Base-by-base conservation (phyloP, 768 basidiomycete species). In the Suillus occidentalis region DNA sequence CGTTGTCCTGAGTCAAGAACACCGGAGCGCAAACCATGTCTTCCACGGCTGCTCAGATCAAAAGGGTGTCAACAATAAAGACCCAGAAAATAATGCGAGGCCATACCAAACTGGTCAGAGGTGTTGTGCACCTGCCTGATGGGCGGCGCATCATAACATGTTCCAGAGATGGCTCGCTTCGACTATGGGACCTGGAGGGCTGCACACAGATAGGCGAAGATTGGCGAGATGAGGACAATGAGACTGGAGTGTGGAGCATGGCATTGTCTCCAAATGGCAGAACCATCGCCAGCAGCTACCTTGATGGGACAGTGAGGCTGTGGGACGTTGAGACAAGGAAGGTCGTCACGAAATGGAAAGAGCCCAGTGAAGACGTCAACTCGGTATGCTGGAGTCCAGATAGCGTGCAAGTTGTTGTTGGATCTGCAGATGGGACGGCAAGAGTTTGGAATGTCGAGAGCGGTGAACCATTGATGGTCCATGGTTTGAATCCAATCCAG, bases 141-240 rank as follows among this genome's bases (percentile, higher is more conserved):
- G 63, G 60, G 14, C 40, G 13, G 25, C 22, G 34, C 31, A 40
- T 69, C 31, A 61, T 66, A 25, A 69, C 64, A 34, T 60, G 60
- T 55, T 69, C 68, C 7, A 28, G 16, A 6, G 68, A 68, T 50
- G 22, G 42, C 2, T 66, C 68, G 2, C 45, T 69, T 14, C 64
- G 68, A 36, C 7, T 68, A 34, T 69, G 68, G 68, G 37, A 69
- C 60, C 12, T 49, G 7, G 56, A 53, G 45, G 42, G 14, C 20
- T 81, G 82, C 65, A 78, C 78, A 20, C 57, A 36, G 10, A 13
- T 61, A 8, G 67, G 62, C n/a, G 56, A 67, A 3, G 59, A 40
- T 14, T 57, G 36, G 56, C 12, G 56, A 16, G 72, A 72, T 40
- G 49, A 42, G 1, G 64, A 47, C 20, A n/a, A 49, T 14, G 49